Evolutionary conservation across 2,329 filamentous ascomycete species (phyloP).

Genomic region (Aureobasidium leucospermi): DNA sequence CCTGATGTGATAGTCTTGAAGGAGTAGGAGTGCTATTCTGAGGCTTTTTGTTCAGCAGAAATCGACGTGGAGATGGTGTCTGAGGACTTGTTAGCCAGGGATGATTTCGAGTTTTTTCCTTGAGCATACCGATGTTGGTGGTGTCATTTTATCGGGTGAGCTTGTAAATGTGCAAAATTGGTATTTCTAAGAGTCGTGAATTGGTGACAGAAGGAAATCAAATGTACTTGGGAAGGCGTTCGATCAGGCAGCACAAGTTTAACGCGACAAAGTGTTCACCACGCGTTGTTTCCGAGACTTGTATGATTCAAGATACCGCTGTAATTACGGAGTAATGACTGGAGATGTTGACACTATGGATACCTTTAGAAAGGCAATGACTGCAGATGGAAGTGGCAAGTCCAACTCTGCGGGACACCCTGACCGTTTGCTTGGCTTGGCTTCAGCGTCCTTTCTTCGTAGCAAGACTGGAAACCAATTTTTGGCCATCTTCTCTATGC

Average conservation of each 20-base stretch:
- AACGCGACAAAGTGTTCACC: neutral
- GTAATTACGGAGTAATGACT: too few species aligned
- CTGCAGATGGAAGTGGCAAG: neutral
- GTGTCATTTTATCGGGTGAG: neutral
- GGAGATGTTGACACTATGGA: too few species aligned
- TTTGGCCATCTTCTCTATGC: too few species aligned
- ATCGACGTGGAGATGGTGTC: slow-evolving; percentile 7
- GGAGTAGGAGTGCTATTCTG: neutral
- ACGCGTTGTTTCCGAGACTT: too few species aligned
- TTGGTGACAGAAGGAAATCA: neutral
- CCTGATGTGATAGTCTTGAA: neutral
- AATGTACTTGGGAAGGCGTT: neutral
- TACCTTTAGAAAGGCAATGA: too few species aligned
- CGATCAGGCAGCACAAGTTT: neutral
- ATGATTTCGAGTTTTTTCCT: neutral
- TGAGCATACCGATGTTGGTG: neutral
- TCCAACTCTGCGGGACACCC: neutral
- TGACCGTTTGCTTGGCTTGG: neutral
- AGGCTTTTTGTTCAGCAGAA: slow-evolving; percentile 2
- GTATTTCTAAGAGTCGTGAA: neutral
- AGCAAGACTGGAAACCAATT: neutral
- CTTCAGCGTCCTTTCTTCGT: neutral
- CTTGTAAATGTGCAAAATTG: too few species aligned
- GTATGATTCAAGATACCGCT: too few species aligned
- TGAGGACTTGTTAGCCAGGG: neutral